Percentiles rank a stretch among this genome's conserved stretches.
phyloP scores from a whole-genome alignment of 2,329 filamentous ascomycete species.

The Epichloe typhina region DNA sequence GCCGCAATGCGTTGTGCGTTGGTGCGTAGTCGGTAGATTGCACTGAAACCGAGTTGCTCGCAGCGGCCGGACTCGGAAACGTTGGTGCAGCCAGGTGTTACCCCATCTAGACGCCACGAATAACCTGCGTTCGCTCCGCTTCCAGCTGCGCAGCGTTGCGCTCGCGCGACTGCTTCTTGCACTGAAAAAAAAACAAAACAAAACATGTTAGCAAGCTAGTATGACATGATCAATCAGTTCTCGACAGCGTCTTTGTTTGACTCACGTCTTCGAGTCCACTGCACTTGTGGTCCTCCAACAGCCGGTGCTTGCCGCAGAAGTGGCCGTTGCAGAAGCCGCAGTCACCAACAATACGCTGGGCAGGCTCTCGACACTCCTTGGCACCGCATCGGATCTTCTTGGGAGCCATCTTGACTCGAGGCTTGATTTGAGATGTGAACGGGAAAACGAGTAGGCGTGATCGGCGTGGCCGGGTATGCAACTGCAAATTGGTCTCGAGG shows the following conservation, averaged over 20 bases:
- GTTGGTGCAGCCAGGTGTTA: neutral
- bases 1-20: neutral
- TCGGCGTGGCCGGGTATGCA: neutral
- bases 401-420: conserved; percentile 40
- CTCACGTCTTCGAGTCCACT: conserved; percentile 76
- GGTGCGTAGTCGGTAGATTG: neutral
- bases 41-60: neutral
- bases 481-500: neutral
- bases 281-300: conserved; percentile 92
- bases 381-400: conserved; percentile 78
- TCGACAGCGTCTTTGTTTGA: conserved; percentile 4
- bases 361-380: conserved; percentile 77
- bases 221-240: neutral
- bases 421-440: neutral
- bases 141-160: conserved; percentile 88
- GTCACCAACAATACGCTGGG: conserved; percentile 89
- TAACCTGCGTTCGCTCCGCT: conserved; percentile 82
- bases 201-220: conserved; percentile 5
- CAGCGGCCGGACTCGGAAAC: neutral
- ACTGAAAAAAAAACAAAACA: conserved; percentile 30
- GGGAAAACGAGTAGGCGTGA: neutral
- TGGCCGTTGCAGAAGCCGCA: conserved; percentile 90
- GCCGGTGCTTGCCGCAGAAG: conserved; percentile 88
- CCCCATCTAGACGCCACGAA: conserved; percentile 63
- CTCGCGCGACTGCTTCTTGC: conserved; percentile 94